Evolutionary conservation across 2,329 filamentous ascomycete genomes (phyloP).

Genomic region (Byssoonygena ceratinophila): DNA sequence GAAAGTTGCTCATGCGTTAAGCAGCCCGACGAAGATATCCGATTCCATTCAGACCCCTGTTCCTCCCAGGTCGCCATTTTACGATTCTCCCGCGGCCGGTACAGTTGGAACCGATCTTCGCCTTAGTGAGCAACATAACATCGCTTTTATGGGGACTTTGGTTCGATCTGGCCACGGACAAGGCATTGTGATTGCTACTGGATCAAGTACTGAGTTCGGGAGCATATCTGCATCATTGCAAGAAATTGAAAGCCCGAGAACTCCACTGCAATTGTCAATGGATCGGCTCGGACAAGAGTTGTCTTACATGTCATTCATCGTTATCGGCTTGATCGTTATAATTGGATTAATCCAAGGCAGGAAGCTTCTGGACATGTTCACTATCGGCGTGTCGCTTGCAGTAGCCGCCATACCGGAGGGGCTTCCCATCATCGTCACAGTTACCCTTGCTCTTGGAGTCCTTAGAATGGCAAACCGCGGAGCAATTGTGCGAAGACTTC

Average conservation of each 20-base stretch:
- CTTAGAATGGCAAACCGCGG: constrained; percentile 91
- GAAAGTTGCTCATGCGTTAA: constrained; percentile 58
- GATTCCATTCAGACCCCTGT: constrained; percentile 25
- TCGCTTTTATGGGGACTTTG: constrained; percentile 96
- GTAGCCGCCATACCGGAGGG: constrained; percentile 95
- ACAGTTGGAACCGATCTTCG: constrained; percentile 55
- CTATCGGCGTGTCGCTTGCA: constrained; percentile 90
- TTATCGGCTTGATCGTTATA: constrained; percentile 86
- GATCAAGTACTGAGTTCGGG: constrained; percentile 86
- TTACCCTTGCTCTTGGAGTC: constrained; percentile 87
- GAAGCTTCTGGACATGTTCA: constrained; percentile 84
- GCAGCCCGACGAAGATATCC: constrained; percentile 26
- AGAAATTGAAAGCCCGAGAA: constrained; percentile 88
- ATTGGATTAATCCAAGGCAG: constrained; percentile 86
- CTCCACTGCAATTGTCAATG: constrained; percentile 91
- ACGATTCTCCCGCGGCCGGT: constrained; percentile 48
- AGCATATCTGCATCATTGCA: constrained; percentile 90
- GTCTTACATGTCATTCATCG: constrained; percentile 90
- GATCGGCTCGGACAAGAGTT: constrained; percentile 92
- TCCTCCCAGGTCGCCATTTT: constrained; percentile 46
- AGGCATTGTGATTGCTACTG: constrained; percentile 94
- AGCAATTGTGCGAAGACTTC: constrained; percentile 88
- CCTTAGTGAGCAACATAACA: constrained; percentile 69
- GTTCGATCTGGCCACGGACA: constrained; percentile 92
- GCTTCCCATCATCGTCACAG: constrained; percentile 93